These are phyloP conservation scores for Fusarium armeniacum DNA, from an alignment of 2,329 filamentous ascomycete species.

Conservation along the genomic window DNA sequence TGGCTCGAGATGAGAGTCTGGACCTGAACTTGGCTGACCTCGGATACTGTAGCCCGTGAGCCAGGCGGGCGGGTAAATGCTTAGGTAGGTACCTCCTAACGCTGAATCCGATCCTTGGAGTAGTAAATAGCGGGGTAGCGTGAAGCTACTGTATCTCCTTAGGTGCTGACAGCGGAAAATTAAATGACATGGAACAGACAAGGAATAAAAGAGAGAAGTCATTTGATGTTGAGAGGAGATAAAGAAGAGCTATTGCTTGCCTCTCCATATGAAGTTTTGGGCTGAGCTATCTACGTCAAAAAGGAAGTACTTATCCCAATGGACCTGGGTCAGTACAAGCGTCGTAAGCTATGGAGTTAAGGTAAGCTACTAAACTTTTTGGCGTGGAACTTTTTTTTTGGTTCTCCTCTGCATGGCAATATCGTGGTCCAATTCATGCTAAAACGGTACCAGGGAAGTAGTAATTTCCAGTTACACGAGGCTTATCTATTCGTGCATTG, in stretches of 20 bases:
- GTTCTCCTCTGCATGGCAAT: neutral
- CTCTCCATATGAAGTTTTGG: too few relatives aligned
- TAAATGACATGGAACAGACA: neutral
- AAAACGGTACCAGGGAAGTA: neutral
- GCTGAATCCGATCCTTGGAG: constrained; percentile 7
- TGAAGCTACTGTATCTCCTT: constrained; percentile 10
- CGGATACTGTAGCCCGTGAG: constrained; percentile 35
- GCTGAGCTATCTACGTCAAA: neutral
- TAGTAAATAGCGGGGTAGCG: constrained; percentile 36
- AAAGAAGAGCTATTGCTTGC: too few relatives aligned
- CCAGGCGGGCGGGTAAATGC: constrained; percentile 44
- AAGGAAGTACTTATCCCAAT: neutral
- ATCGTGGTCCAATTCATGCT: neutral
- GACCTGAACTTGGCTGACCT: constrained; percentile 13
- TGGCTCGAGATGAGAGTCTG: constrained; percentile 3
- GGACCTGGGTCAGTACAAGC: constrained; percentile 1
- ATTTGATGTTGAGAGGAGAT: neutral
- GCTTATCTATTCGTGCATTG: neutral
- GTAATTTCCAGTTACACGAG: neutral
- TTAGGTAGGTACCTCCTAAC: constrained; percentile 1
- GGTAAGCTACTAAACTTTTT: constrained; percentile 10
- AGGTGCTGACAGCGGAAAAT: neutral
- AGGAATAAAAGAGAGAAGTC: neutral
- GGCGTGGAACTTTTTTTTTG: constrained; percentile 8
- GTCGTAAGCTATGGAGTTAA: constrained; percentile 24